Evolutionary conservation across 2,329 filamentous ascomycete genomes (phyloP).

Genomic region (Metarhizium humberi): DNA sequence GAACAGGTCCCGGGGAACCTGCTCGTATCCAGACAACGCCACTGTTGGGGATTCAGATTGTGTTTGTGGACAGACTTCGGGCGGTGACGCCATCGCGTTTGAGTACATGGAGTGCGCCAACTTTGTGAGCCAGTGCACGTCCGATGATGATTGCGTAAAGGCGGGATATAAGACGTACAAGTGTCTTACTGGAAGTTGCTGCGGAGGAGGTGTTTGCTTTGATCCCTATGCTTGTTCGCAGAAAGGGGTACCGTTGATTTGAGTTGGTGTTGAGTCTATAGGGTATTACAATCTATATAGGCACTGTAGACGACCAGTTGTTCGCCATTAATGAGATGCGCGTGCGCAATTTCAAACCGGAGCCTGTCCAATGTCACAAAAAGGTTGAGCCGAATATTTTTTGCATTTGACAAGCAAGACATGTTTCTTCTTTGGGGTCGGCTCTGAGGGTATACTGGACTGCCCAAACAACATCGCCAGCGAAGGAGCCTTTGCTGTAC

Average conservation of each 20-base stretch:
- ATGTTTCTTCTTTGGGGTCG: no score
- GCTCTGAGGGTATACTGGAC: no score
- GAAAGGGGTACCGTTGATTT: conserved; percentile 19
- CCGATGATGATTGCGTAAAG: conserved; percentile 17
- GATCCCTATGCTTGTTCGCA: conserved; percentile 27
- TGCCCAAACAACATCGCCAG: no score
- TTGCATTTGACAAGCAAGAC: no score
- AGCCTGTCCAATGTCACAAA: no score
- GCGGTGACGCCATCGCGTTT: conserved; percentile 19
- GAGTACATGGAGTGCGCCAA: conserved; percentile 24
- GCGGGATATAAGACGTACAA: conserved; percentile 16
- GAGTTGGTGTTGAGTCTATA: conserved; percentile 4
- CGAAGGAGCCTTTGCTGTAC: no score
- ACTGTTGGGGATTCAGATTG: conserved; percentile 20
- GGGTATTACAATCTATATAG: neutral
- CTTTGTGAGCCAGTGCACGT: conserved; percentile 16
- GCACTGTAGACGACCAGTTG: neutral
- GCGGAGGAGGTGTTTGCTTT: conserved; percentile 25
- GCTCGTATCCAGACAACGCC: conserved; percentile 22
- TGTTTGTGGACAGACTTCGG: conserved; percentile 22
- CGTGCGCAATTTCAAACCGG: neutral
- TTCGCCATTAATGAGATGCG: neutral
- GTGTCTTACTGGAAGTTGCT: conserved; percentile 26
- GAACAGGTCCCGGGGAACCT: conserved; percentile 10
- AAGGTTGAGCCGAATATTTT: no score